Base-by-base conservation (phyloP, 139 green algal species). In the Desmodesmus armatus region DNA sequence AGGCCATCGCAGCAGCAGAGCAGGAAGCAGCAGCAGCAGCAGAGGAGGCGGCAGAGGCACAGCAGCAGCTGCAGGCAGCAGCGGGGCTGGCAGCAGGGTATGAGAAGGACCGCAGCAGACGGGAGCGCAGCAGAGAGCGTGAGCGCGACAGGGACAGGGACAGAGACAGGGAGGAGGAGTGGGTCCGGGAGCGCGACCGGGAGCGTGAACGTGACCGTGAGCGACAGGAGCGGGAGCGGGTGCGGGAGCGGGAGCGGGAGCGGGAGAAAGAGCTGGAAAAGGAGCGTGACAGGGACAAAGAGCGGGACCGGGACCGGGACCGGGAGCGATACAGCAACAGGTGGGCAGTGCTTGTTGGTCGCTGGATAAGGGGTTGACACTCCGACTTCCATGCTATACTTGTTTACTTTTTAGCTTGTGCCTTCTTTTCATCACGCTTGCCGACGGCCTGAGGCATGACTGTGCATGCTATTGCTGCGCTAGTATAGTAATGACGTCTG, bases 1-100 rank as follows among this genome's bases (percentile, higher is more conserved):
- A 87, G n/a, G 90, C 87, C 17, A 75, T 87, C 27, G 69, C 91
- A 67, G 88, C 95, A 74, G 83, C 67, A 51, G 91, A 89, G 71
- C 84, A 70, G 74, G 88, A 88, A 60, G 51, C 76, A 60, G 74
- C 43, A 80, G 62, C 82, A 85, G 71, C 79, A 87, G 88, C 85
- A 67, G 53, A 90, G 71, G 69, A 85, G 73, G 69, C 75, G 60
- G 79, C 63, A 21, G 58, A 44, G 55, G 47, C 74, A 51, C 69
- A 88, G 75, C 74, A 85, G 83, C 67, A 81, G 43, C 87, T 85
- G 60, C 49, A 80, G 41, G 73, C 73, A 67, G 78, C 51, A 72
- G 80, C 78, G 19, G 78, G 69, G 44, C 49, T 44, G 44, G 80
- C 58, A 40, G 77, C 37, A 23, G 78, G 31, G 27, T 33, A 27